Percentiles rank a stretch among this genome's conserved stretches.
Evolutionary conservation across 345 rosid species (phyloP).

Genomic region (Ceriops zippeliana): DNA sequence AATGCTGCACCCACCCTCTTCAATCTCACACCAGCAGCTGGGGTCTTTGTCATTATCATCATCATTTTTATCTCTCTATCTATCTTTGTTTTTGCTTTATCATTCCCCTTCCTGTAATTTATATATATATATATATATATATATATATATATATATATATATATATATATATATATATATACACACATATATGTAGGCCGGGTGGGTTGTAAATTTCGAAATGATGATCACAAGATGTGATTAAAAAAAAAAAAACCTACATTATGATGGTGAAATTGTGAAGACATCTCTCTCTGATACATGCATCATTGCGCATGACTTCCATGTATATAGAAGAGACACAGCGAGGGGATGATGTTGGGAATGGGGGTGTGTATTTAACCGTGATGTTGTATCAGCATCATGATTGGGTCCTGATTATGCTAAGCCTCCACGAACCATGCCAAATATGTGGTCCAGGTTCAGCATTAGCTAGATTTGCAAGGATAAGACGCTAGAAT

Average conservation of each 20-base stretch:
- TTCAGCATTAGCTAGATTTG: background rate
- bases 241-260: no score
- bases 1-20: slow-evolving; percentile 13
- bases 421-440: background rate
- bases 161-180: background rate
- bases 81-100: no score
- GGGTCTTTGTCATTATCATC: background rate
- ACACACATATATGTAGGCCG: no score
- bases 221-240: background rate
- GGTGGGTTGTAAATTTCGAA: background rate
- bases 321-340: background rate
- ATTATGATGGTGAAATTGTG: background rate
- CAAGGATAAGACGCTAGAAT: background rate
- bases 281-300: background rate
- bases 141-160: no score
- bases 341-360: background rate
- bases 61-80: background rate
- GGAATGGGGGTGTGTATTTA: no score
- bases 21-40: background rate
- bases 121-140: no score
- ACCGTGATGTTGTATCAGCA: no score
- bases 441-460: background rate
- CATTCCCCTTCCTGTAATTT: background rate
- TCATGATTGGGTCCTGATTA: background rate
- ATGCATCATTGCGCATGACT: background rate